A percentile compares a stretch with the other conserved stretches of the same genome.
Evolutionary conservation across 345 rosid genomes (phyloP).

Genomic region (Eucalyptus sp.): DNA sequence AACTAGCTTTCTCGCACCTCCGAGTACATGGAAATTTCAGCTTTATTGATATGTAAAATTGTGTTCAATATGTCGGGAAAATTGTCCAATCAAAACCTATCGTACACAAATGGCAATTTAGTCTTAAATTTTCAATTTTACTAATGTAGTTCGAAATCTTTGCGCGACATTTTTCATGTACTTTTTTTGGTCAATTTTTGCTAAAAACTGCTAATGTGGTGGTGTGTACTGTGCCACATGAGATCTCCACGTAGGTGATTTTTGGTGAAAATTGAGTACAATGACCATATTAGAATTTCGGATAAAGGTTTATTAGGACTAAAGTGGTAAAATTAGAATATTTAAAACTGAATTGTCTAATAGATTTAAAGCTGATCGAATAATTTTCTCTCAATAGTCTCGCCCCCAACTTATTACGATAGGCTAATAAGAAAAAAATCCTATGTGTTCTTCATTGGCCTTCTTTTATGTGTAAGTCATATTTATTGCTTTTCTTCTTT

Average conservation of each 20-base stretch:
- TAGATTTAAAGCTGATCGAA: background rate
- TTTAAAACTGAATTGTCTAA: background rate
- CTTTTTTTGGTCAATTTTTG: background rate
- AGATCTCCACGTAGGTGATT: accelerated
- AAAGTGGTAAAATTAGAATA: background rate
- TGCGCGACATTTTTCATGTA: accelerated
- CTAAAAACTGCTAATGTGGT: accelerated
- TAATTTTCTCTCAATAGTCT: background rate
- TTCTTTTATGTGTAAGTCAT: background rate
- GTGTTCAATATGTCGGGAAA: background rate
- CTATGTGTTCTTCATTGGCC: background rate
- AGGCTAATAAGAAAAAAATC: background rate
- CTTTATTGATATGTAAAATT: background rate
- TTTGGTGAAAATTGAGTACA: background rate
- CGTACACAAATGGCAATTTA: accelerated
- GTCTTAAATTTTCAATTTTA: background rate
- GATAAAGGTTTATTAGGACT: background rate
- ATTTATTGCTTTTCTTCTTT: background rate
- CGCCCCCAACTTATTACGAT: background rate
- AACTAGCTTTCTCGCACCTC: background rate
- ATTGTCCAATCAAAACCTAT: background rate
- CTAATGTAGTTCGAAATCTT: accelerated
- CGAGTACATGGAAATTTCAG: background rate
- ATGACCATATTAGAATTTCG: background rate
- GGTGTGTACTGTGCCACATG: background rate